phyloP scores from a whole-genome alignment of 1,284 basidiomycete genomes.

The Mycosarcoma mackinlayi region DNA sequence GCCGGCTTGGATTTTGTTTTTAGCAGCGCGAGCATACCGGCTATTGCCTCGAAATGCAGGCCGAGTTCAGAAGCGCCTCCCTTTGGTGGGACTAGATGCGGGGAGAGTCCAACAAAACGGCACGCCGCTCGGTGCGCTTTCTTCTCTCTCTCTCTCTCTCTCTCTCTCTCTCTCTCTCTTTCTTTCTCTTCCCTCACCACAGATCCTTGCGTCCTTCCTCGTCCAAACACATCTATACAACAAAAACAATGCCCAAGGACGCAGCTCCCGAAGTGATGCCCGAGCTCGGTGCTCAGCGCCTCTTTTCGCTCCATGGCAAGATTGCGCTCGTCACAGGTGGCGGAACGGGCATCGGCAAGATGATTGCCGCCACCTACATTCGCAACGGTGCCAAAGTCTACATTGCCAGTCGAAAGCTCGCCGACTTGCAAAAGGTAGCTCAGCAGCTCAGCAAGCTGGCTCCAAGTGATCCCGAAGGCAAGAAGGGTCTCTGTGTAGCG shows the following conservation, averaged over 20 bases:
- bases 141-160: too few species aligned
- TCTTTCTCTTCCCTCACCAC: background rate
- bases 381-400: slow-evolving; percentile 83
- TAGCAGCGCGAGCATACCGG: too few species aligned
- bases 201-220: too few species aligned
- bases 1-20: too few species aligned
- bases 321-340: slow-evolving; percentile 80
- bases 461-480: slow-evolving; percentile 47
- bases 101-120: background rate
- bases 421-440: slow-evolving; percentile 75
- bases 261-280: slow-evolving; percentile 65
- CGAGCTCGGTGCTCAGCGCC: slow-evolving; percentile 74
- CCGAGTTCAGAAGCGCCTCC: too few species aligned
- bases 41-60: background rate
- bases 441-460: slow-evolving; percentile 46
- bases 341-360: slow-evolving; percentile 66
- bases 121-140: too few species aligned
- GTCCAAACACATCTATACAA: background rate
- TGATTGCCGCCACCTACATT: slow-evolving; percentile 82
- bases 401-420: slow-evolving; percentile 80
- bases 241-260: slow-evolving; percentile 61
- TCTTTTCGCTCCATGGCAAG: slow-evolving; percentile 81
- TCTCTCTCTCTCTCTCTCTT: too few species aligned
- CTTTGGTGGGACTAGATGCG: background rate
- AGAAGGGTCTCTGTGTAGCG: slow-evolving; percentile 50